Evolutionary conservation across 768 basidiomycete species (phyloP).

Genomic region (Pleurotus tuoliensis): DNA sequence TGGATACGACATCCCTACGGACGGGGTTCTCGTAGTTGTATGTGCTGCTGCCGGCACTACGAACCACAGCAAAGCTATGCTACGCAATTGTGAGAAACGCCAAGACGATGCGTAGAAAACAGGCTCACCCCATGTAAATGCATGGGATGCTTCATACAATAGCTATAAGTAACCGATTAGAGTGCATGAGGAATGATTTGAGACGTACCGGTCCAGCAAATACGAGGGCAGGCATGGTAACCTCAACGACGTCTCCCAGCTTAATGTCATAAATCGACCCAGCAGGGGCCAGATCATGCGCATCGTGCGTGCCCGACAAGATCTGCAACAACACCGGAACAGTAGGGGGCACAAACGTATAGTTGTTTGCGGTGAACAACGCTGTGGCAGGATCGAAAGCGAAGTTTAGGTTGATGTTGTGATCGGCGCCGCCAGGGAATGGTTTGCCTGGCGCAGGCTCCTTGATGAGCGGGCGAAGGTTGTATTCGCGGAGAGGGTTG

Average conservation of each 20-base stretch:
- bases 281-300: slow-evolving; percentile 19
- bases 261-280: slow-evolving; percentile 2
- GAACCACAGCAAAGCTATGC: slow-evolving; percentile 39
- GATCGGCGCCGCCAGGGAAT: slow-evolving; percentile 21
- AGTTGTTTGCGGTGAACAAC: slow-evolving; percentile 28
- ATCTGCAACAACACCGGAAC: slow-evolving; percentile 43
- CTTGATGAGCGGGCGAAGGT: slow-evolving; percentile 16
- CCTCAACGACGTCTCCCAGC: not conserved
- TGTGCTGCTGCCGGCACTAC: slow-evolving; percentile 31
- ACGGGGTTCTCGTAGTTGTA: slow-evolving; percentile 52
- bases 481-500: slow-evolving; percentile 25
- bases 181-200: not conserved
- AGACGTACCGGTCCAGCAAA: not conserved
- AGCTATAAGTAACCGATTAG: not conserved
- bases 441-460: slow-evolving; percentile 20
- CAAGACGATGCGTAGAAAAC: not conserved
- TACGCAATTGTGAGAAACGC: slow-evolving; percentile 15
- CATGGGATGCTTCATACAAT: slow-evolving; percentile 35
- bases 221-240: slow-evolving; percentile 1
- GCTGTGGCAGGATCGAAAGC: slow-evolving; percentile 9
- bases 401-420: slow-evolving; percentile 18
- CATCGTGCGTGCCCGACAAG: slow-evolving; percentile 33
- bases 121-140: slow-evolving; percentile 43
- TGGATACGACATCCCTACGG: slow-evolving; percentile 46
- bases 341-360: slow-evolving; percentile 23